phyloP scores from a whole-genome alignment of 2,329 filamentous ascomycete genomes.

The Penicillium sp. region DNA sequence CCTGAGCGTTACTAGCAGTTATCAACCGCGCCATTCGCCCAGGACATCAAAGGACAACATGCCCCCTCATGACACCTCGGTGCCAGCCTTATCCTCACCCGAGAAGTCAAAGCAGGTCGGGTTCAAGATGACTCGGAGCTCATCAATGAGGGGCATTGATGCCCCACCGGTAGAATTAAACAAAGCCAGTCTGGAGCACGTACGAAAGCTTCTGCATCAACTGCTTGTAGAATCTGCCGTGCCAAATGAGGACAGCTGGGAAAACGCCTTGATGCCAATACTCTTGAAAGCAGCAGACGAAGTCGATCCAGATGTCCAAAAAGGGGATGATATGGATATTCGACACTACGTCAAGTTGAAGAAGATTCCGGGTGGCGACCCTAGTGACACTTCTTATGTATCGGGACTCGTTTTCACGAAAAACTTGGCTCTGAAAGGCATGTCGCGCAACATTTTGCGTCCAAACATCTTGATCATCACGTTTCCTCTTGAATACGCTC shows the following conservation, averaged over 20 bases:
- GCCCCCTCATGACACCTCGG: conserved; percentile 34
- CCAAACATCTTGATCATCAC: conserved; percentile 90
- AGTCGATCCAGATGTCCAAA: conserved; percentile 86
- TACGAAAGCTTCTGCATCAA: conserved; percentile 79
- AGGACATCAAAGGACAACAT: conserved; percentile 62
- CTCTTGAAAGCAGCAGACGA: conserved; percentile 89
- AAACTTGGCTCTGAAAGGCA: conserved; percentile 92
- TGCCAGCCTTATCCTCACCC: conserved; percentile 44
- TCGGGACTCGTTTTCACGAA: conserved; percentile 97
- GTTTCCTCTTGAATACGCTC: conserved; percentile 93
- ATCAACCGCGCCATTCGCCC: conserved; percentile 69
- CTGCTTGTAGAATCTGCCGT: conserved; percentile 75
- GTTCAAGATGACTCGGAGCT: conserved; percentile 68
- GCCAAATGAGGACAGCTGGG: conserved; percentile 74
- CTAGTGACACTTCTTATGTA: conserved; percentile 91
- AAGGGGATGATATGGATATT: conserved; percentile 94
- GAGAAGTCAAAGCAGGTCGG: conserved; percentile 37
- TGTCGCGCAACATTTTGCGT: conserved; percentile 80
- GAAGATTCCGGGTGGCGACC: conserved; percentile 86
- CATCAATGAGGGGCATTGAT: conserved; percentile 74
- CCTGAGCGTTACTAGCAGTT: conserved; percentile 76
- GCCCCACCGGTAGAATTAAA: conserved; percentile 81
- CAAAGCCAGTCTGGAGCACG: conserved; percentile 81
- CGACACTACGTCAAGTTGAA: conserved; percentile 97
- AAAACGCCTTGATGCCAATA: conserved; percentile 86